Conservation (phyloP, 306 rosid species). For the Corylus heterophylla region DNA sequence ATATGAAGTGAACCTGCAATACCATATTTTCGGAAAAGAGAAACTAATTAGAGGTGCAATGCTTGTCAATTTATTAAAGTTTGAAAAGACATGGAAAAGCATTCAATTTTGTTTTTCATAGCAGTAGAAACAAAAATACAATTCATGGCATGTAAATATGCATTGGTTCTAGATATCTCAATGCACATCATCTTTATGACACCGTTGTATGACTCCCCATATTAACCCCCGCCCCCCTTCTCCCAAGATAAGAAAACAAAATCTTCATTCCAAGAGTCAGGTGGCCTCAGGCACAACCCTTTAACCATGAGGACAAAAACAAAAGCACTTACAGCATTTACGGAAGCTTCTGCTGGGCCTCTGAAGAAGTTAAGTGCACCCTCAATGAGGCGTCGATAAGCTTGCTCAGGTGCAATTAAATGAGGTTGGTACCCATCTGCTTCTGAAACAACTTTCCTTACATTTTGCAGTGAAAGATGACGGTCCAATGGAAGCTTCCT, state of each 20-base stretch:
- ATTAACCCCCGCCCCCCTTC: no score
- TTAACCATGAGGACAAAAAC: not conserved
- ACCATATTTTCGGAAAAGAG: slow-evolving; percentile 2
- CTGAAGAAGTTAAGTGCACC: slow-evolving; percentile 46
- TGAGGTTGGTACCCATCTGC: slow-evolving; percentile 68
- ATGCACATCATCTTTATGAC: no score
- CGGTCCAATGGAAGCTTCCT: slow-evolving; percentile 51
- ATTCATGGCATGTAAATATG: not conserved
- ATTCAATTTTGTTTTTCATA: not conserved
- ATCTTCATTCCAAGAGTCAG: no score
- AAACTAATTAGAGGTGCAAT: not conserved
- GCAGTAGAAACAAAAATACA: not conserved
- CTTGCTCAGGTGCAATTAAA: slow-evolving; percentile 62
- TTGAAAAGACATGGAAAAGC: not conserved
- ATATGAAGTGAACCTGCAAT: slow-evolving; percentile 49
- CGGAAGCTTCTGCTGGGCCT: slow-evolving; percentile 58
- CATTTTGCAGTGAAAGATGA: slow-evolving; percentile 48
- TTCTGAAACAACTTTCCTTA: slow-evolving; percentile 48
- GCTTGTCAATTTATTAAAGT: not conserved
- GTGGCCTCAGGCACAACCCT: not conserved
- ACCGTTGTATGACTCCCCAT: no score
- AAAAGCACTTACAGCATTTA: slow-evolving; percentile 43
- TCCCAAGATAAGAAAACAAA: no score
- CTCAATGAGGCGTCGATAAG: slow-evolving; percentile 54
- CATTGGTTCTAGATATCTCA: not conserved